phyloP scores from a whole-genome alignment of 768 basidiomycete species.

The Trametes sanguinea region DNA sequence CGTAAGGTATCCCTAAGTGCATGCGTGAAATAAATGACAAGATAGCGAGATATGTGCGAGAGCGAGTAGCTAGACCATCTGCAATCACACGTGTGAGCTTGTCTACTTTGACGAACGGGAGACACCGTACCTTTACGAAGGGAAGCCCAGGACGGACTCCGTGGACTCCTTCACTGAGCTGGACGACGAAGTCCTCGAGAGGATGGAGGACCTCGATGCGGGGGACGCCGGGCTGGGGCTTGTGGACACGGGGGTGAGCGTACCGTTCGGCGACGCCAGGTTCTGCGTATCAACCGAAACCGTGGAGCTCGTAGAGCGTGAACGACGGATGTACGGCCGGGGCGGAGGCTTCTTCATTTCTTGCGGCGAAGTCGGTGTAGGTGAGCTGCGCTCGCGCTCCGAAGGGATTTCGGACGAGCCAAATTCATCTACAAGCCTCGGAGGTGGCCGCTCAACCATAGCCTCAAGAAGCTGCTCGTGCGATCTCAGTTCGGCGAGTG shows the following conservation, averaged over 20 bases:
- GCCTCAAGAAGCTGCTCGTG: constrained; percentile 70
- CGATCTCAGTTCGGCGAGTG: not conserved
- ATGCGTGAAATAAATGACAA: not conserved
- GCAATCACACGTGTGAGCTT: not conserved
- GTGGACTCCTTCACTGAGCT: constrained; percentile 19
- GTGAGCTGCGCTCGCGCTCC: constrained; percentile 17
- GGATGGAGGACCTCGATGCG: constrained; percentile 8
- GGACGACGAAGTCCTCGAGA: constrained; percentile 20
- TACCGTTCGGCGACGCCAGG: constrained; percentile 10
- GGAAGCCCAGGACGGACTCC: not conserved
- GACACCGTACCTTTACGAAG: not conserved
- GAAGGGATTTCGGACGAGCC: constrained; percentile 18
- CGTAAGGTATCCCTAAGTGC: constrained; percentile 1
- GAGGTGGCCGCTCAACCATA: constrained; percentile 83
- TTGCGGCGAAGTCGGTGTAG: constrained; percentile 21
- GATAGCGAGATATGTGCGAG: not conserved
- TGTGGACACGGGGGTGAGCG: constrained; percentile 2
- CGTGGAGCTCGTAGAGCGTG: constrained; percentile 47
- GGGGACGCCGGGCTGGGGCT: constrained; percentile 15
- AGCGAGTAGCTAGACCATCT: not conserved
- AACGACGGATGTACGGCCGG: constrained; percentile 61
- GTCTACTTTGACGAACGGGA: not conserved
- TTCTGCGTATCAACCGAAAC: constrained; percentile 13
- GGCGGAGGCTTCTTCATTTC: constrained; percentile 47
- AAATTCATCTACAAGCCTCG: constrained; percentile 65